These are phyloP conservation scores for Erodium chrysanthum DNA, from an alignment of 441 rosid genomes.

Conservation along the genomic window DNA sequence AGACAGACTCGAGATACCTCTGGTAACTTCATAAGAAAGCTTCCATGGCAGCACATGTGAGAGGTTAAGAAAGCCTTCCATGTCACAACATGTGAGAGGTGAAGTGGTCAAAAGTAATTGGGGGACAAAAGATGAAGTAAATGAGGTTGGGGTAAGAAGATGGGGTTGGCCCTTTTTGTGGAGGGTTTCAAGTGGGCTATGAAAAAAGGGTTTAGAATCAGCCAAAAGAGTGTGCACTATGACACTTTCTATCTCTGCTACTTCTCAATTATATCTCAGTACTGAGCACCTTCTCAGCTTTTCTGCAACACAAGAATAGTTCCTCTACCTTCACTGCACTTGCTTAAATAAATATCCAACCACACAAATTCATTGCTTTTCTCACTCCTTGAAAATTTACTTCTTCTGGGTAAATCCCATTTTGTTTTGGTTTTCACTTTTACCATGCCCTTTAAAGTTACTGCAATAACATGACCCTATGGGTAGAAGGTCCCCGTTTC, in stretches of 20 bases:
- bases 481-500: too few relatives aligned
- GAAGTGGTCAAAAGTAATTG: background rate
- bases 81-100: background rate
- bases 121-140: background rate
- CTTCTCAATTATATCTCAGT: background rate
- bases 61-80: background rate
- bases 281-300: slow-evolving; percentile 7
- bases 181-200: background rate
- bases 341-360: background rate
- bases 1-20: too few relatives aligned
- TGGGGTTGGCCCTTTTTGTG: background rate
- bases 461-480: background rate
- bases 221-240: background rate
- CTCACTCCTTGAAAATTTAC: too few relatives aligned
- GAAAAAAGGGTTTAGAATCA: background rate
- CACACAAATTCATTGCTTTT: background rate
- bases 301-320: slow-evolving; percentile 30
- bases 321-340: slow-evolving; percentile 5
- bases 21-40: background rate
- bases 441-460: background rate
- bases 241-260: background rate
- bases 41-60: background rate
- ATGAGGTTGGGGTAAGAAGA: background rate
- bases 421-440: background rate
- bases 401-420: background rate